These are phyloP conservation scores for Suhomyces choctaworum DNA, from an alignment of 1,139 yeast species.

Conservation along the genomic window DNA sequence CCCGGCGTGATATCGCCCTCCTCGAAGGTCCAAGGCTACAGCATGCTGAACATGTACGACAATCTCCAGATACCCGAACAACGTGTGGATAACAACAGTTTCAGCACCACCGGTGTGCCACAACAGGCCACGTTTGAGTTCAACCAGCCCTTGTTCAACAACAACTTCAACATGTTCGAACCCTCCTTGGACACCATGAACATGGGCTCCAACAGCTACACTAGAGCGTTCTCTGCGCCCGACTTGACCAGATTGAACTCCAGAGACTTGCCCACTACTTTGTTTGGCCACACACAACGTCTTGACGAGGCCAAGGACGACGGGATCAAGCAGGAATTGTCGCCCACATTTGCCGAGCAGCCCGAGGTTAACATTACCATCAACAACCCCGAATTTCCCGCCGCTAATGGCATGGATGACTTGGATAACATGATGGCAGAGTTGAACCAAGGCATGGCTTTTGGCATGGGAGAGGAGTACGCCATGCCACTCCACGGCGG, in stretches of 20 bases:
- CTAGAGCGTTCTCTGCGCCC: conserved; percentile 32
- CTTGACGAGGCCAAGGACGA: conserved; percentile 4
- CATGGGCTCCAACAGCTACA: conserved; percentile 4
- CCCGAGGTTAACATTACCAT: conserved; percentile 3
- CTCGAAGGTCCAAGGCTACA: conserved; percentile 9
- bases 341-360: not conserved
- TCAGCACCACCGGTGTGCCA: conserved; percentile 12
- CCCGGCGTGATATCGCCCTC: conserved; percentile 11
- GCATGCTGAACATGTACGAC: conserved; percentile 5
- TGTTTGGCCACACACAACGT: conserved; percentile 12
- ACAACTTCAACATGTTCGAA: conserved; percentile 19
- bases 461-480: conserved; percentile 4
- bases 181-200: not conserved
- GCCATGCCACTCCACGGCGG: conserved; percentile 1
- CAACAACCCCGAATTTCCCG: conserved; percentile 2
- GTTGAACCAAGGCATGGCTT: conserved; percentile 3
- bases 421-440: conserved; percentile 11
- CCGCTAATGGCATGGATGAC: conserved; percentile 6
- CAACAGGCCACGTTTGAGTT: conserved; percentile 18
- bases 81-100: conserved; percentile 1
- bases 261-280: conserved; percentile 9
- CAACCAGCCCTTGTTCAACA: conserved; percentile 14
- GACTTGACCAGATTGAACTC: conserved; percentile 21
- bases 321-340: conserved; percentile 3
- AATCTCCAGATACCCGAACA: not conserved